phyloP scores from a whole-genome alignment of 805 yeast species.

The Metschnikowia rubicola region DNA sequence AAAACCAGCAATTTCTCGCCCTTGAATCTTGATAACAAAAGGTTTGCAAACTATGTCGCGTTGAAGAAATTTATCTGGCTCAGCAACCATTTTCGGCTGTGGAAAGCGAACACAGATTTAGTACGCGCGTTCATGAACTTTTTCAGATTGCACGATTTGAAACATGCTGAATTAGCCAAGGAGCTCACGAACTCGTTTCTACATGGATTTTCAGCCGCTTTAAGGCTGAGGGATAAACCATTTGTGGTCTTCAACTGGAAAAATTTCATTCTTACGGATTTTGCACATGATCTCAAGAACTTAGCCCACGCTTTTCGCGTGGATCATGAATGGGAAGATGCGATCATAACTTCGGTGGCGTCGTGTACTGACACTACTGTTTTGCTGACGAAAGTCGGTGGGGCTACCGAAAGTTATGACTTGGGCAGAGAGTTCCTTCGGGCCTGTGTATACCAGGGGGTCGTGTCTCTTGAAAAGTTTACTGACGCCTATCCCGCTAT shows the following conservation, averaged over 20 bases:
- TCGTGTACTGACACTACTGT: slow-evolving; percentile 3
- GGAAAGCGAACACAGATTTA: slow-evolving; percentile 19
- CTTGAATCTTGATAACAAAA: slow-evolving; percentile 8
- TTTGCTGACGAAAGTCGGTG: slow-evolving; percentile 9
- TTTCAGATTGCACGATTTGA: slow-evolving; percentile 9
- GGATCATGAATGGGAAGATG: slow-evolving; percentile 4
- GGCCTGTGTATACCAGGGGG: slow-evolving; percentile 28
- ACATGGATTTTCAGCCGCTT: slow-evolving; percentile 19
- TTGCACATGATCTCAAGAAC: slow-evolving; percentile 24
- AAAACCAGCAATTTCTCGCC: not conserved
- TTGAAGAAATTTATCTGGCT: slow-evolving; percentile 31
- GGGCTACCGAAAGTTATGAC: slow-evolving; percentile 19
- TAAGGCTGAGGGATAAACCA: slow-evolving; percentile 19
- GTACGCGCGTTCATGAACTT: slow-evolving; percentile 8
- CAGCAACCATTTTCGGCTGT: slow-evolving; percentile 20
- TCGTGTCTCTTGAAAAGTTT: slow-evolving; percentile 25
- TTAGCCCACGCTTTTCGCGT: not conserved
- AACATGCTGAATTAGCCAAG: slow-evolving; percentile 12
- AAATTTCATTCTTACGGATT: slow-evolving; percentile 29
- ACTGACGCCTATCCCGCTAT: slow-evolving; percentile 28
- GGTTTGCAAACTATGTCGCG: slow-evolving; percentile 15
- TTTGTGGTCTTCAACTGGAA: slow-evolving; percentile 33
- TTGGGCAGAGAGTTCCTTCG: slow-evolving; percentile 28
- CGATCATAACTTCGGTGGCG: slow-evolving; percentile 5
- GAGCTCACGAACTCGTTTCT: slow-evolving; percentile 24